Evolutionary conservation across 169 alveolate species (phyloP).

Genomic region (Plasmodium adleri): DNA sequence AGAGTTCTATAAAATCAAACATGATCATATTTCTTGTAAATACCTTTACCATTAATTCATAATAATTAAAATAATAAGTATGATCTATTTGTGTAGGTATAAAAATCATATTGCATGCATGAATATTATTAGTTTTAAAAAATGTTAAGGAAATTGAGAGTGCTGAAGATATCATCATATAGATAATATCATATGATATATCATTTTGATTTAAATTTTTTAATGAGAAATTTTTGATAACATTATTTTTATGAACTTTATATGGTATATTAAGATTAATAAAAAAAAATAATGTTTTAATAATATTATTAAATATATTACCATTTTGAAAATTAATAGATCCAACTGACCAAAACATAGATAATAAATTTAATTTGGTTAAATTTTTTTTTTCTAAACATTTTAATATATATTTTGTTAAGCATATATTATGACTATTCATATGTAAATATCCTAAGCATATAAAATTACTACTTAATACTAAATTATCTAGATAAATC

Average conservation of each 20-base stretch:
- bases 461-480: slow-evolving; percentile 51
- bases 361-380: slow-evolving; percentile 55
- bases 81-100: slow-evolving; percentile 62
- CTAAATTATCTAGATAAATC: slow-evolving; percentile 48
- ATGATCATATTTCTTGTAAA: slow-evolving; percentile 75
- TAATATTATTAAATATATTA: slow-evolving; percentile 38
- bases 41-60: slow-evolving; percentile 62
- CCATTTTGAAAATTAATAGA: slow-evolving; percentile 69
- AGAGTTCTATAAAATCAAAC: slow-evolving; percentile 60
- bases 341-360: slow-evolving; percentile 72
- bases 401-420: slow-evolving; percentile 59
- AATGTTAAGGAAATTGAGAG: slow-evolving; percentile 41
- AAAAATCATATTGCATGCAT: slow-evolving; percentile 73
- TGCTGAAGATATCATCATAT: slow-evolving; percentile 62
- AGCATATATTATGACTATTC: slow-evolving; percentile 44
- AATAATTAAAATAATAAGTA: slow-evolving; percentile 49
- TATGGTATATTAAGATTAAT: slow-evolving; percentile 66
- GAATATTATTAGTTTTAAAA: slow-evolving; percentile 63
- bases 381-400: slow-evolving; percentile 39
- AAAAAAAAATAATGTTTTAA: slow-evolving; percentile 54
- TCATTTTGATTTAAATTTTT: slow-evolving; percentile 20
- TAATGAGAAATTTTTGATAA: slow-evolving; percentile 29
- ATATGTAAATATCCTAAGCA: slow-evolving; percentile 67
- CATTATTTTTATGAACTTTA: slow-evolving; percentile 45
- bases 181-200: slow-evolving; percentile 36